A percentile compares a stretch with the other conserved stretches of the same genome.
phyloP scores from a whole-genome alignment of 2,329 filamentous ascomycete species.

The Thielaviopsis euricoi region DNA sequence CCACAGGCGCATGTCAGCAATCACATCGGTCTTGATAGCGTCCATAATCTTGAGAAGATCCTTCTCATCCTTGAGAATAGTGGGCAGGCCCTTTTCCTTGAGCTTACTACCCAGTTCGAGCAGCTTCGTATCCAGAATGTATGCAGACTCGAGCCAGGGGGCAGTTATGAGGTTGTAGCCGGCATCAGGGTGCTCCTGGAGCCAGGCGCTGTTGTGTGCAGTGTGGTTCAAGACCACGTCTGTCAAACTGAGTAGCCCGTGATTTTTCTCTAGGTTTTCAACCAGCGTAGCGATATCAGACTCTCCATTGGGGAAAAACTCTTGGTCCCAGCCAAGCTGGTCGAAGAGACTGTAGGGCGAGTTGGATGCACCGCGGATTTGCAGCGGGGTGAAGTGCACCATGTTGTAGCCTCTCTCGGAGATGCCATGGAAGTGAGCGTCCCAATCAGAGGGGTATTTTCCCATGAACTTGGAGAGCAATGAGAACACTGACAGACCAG shows the following conservation, averaged over 20 bases:
- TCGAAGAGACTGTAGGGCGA: constrained; percentile 96
- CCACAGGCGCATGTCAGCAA: constrained; percentile 69
- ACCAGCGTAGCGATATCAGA: constrained; percentile 64
- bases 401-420: constrained; percentile 92
- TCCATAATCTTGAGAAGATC: constrained; percentile 74
- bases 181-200: constrained; percentile 83
- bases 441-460: constrained; percentile 76
- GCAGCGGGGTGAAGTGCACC: constrained; percentile 93
- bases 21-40: constrained; percentile 63
- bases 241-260: constrained; percentile 73
- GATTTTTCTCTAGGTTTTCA: constrained; percentile 64
- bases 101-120: constrained; percentile 66
- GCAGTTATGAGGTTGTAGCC: constrained; percentile 90
- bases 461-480: constrained; percentile 98
- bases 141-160: constrained; percentile 55
- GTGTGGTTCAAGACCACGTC: constrained; percentile 98
- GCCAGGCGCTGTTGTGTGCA: constrained; percentile 86
- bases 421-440: constrained; percentile 75
- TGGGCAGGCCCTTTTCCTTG: constrained; percentile 56
- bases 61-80: constrained; percentile 48
- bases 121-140: constrained; percentile 41
- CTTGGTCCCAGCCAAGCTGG: constrained; percentile 71
- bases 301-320: constrained; percentile 71
- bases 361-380: constrained; percentile 76
- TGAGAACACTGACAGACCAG: constrained; percentile 82